phyloP scores from a whole-genome alignment of 2,329 filamentous ascomycete species.

The Ilyonectria destructans region DNA sequence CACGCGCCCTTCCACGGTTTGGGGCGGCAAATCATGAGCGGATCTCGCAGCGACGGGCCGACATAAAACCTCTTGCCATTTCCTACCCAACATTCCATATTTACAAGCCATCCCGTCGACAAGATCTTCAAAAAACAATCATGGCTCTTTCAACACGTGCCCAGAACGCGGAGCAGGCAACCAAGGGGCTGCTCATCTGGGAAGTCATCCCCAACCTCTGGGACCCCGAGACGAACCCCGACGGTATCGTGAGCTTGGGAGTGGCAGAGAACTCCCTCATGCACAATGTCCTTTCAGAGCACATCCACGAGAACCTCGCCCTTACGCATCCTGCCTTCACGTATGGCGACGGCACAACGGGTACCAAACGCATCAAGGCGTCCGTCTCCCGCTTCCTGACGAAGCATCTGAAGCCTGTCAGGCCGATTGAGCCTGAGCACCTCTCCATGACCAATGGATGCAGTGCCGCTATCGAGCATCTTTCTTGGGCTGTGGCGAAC shows the following conservation, averaged over 20 bases:
- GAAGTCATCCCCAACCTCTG: constrained; percentile 63
- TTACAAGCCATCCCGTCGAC: not conserved
- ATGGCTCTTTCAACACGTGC: constrained; percentile 53
- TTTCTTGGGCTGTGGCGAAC: constrained; percentile 58
- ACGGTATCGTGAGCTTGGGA: constrained; percentile 66
- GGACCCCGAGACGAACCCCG: constrained; percentile 58
- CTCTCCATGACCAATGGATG: constrained; percentile 59
- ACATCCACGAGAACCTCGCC: constrained; percentile 58
- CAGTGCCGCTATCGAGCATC: constrained; percentile 59
- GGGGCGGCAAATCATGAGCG: constrained; percentile 15
- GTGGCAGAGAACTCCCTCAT: constrained; percentile 69
- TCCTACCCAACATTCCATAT: not conserved
- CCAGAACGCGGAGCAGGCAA: constrained; percentile 47
- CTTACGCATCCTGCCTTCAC: constrained; percentile 54
- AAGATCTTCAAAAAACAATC: not conserved
- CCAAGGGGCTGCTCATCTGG: constrained; percentile 55
- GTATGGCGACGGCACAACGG: constrained; percentile 60
- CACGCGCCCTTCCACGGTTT: constrained; percentile 5
- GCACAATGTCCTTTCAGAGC: constrained; percentile 62
- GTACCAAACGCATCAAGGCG: constrained; percentile 54
- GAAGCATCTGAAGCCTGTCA: constrained; percentile 50
- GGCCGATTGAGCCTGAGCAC: constrained; percentile 52
- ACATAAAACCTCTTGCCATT: not conserved
- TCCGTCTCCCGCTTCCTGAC: constrained; percentile 57
- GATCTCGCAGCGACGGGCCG: constrained; percentile 31